These are phyloP conservation scores for Neopestalotiopsis rosae DNA, from an alignment of 2,329 filamentous ascomycete genomes.

Conservation along the genomic window DNA sequence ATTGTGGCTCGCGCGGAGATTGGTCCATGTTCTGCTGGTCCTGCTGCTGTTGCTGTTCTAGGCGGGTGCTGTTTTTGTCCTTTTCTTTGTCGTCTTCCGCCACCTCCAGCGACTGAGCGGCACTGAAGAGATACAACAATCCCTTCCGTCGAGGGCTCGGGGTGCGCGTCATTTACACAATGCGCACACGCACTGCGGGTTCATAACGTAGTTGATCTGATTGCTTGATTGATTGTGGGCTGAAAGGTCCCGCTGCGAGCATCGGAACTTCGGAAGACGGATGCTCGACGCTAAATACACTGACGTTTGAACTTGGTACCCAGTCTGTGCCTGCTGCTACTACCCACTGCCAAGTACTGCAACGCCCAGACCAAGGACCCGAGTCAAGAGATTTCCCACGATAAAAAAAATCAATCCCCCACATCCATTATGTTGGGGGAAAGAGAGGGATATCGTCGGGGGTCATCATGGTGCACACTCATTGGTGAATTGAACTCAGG, in stretches of 20 bases:
- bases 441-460: background rate
- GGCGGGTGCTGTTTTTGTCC: too few species aligned
- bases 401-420: background rate
- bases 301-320: background rate
- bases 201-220: background rate
- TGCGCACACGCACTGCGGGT: too few species aligned
- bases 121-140: constrained; percentile 11
- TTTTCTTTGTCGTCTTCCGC: background rate
- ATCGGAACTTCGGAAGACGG: constrained; percentile 29
- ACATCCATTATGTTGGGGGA: background rate
- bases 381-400: background rate
- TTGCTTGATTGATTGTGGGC: constrained; percentile 3
- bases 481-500: background rate
- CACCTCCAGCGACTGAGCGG: constrained; percentile 9
- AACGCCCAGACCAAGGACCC: background rate
- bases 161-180: constrained; percentile 15
- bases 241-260: constrained; percentile 18
- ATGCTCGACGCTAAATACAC: background rate
- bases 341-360: background rate
- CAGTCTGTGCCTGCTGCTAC: background rate
- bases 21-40: constrained; percentile 5
- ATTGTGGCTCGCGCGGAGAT: constrained; percentile 20
- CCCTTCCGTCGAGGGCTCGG: constrained; percentile 9
- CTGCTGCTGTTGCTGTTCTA: background rate
- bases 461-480: background rate